Evolutionary conservation across 345 rosid genomes (phyloP), one percentile per base, ranked within the genome.

Genomic region (Brassica incana): DNA sequence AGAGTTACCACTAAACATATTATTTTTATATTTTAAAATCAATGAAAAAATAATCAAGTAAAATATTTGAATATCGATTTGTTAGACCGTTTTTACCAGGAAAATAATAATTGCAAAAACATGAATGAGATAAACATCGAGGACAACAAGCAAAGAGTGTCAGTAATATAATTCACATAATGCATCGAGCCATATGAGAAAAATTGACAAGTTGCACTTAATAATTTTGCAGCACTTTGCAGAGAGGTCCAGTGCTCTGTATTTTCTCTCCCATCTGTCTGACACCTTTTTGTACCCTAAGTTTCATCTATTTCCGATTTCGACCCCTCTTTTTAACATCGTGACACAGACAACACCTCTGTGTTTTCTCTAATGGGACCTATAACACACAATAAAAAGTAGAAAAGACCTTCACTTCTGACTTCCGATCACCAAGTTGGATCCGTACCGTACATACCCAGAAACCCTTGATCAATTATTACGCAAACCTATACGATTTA

Each of bases 391-490:
- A 78, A 65, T 65, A 59, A 61, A 40, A 61, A 48, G 58, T 64
- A 29, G 73, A 78, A 78, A 72, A 66, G 64, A 66, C 69, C 68
- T 78, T 78, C 73, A 23, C 69, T 79, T 79, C 78, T 79, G 82
- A 73, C 82, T 79, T 67, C 63, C 67, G 78, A 79, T 79, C 82
- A 48, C 68, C n/a, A 78, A 50, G 82, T 72, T 78, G 69, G 77
- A 72, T 78, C 77, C 71, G 73, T 78, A 78, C 82, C 15, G 77
- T 78, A 72, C 82, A 66, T 40, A 54, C 14, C 16, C 67, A 78
- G 72, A 78, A 78, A 65, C 61, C 16, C 73, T 79, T 72, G 78
- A 73, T 79, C 82, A 79, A 45, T 79, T 79, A 78, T 78, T 73
- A 65, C 69, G 29, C 69, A 65, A 64, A 15, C 69, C 69, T 69